Percentiles rank a stretch among this genome's conserved stretches.
phyloP scores from a whole-genome alignment of 495 filamentous ascomycete genomes.

The Pseudevernia furfuracea region DNA sequence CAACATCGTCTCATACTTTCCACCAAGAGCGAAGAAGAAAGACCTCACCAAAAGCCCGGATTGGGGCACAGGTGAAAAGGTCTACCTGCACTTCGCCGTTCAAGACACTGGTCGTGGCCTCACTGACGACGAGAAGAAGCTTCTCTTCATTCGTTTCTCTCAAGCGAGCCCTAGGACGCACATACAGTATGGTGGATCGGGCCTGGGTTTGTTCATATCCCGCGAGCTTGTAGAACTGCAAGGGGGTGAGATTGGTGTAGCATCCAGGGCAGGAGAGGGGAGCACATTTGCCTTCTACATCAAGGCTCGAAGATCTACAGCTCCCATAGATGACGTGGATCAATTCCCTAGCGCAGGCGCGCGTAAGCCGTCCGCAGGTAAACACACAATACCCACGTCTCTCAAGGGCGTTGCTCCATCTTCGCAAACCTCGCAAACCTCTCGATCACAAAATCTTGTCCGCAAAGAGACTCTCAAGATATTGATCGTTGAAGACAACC shows the following conservation, averaged over 20 bases:
- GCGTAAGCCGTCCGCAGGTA: slow-evolving; percentile 24
- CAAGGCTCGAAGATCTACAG: slow-evolving; percentile 44
- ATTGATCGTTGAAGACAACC: slow-evolving; percentile 76
- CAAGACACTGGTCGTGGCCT: slow-evolving; percentile 73
- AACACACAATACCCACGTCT: slow-evolving; percentile 18
- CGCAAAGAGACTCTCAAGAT: slow-evolving; percentile 32
- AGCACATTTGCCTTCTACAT: slow-evolving; percentile 85
- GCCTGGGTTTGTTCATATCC: slow-evolving; percentile 76
- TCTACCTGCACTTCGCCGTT: slow-evolving; percentile 67
- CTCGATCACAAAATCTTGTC: neutral
- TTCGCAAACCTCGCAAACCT: slow-evolving; percentile 11
- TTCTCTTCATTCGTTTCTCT: slow-evolving; percentile 73
- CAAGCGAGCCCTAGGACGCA: slow-evolving; percentile 74
- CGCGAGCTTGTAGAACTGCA: slow-evolving; percentile 70
- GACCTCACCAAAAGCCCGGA: slow-evolving; percentile 43
- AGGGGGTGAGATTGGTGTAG: slow-evolving; percentile 76
- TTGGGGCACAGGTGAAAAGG: slow-evolving; percentile 60
- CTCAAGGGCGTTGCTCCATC: neutral
- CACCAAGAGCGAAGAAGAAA: slow-evolving; percentile 44
- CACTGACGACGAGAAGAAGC: slow-evolving; percentile 61
- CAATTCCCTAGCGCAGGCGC: slow-evolving; percentile 20
- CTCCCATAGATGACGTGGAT: slow-evolving; percentile 30
- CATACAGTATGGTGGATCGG: slow-evolving; percentile 73
- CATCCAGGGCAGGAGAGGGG: slow-evolving; percentile 60
- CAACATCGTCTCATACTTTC: slow-evolving; percentile 45